phyloP scores from a whole-genome alignment of 2,329 filamentous ascomycete species.

The Aureobasidium musti region DNA sequence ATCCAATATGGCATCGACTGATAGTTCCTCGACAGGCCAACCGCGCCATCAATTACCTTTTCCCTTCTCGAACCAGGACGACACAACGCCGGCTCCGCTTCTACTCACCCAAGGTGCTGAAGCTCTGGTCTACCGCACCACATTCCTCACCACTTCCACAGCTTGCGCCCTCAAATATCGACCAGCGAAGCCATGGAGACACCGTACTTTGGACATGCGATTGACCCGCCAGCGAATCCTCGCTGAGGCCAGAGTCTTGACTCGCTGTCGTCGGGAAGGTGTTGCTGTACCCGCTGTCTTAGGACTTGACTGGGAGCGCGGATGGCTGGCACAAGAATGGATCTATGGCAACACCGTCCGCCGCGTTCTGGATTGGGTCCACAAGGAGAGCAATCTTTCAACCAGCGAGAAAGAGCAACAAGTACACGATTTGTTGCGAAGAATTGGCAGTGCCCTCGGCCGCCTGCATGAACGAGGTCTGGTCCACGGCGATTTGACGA shows the following conservation, averaged over 20 bases:
- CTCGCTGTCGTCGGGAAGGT: slow-evolving; percentile 74
- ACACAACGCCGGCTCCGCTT: slow-evolving; percentile 51
- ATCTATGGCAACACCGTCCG: slow-evolving; percentile 71
- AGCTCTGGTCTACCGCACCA: slow-evolving; percentile 87
- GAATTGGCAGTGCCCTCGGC: slow-evolving; percentile 41
- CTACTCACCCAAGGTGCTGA: slow-evolving; percentile 94
- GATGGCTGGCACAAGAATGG: slow-evolving; percentile 86
- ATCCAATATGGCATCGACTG: neutral
- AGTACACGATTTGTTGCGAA: slow-evolving; percentile 39
- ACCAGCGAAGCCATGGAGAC: slow-evolving; percentile 86
- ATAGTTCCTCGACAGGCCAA: neutral
- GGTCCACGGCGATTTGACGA: slow-evolving; percentile 94
- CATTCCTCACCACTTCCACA: slow-evolving; percentile 67
- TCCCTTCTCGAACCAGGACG: slow-evolving; percentile 64
- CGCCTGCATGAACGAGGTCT: slow-evolving; percentile 78
- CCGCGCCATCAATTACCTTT: slow-evolving; percentile 52
- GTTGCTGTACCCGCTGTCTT: slow-evolving; percentile 81
- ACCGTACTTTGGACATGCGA: slow-evolving; percentile 82
- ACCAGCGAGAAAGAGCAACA: slow-evolving; percentile 34
- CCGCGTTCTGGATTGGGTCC: slow-evolving; percentile 65
- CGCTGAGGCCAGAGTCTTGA: slow-evolving; percentile 82
- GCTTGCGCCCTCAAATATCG: slow-evolving; percentile 88
- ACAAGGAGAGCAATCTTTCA: slow-evolving; percentile 38
- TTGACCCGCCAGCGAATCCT: slow-evolving; percentile 85
- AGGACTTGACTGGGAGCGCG: slow-evolving; percentile 61